Evolutionary conservation across 2,329 filamentous ascomycete species (phyloP), one percentile per base, ranked within the genome.

Genomic region (Simplicillium aogashimaense): DNA sequence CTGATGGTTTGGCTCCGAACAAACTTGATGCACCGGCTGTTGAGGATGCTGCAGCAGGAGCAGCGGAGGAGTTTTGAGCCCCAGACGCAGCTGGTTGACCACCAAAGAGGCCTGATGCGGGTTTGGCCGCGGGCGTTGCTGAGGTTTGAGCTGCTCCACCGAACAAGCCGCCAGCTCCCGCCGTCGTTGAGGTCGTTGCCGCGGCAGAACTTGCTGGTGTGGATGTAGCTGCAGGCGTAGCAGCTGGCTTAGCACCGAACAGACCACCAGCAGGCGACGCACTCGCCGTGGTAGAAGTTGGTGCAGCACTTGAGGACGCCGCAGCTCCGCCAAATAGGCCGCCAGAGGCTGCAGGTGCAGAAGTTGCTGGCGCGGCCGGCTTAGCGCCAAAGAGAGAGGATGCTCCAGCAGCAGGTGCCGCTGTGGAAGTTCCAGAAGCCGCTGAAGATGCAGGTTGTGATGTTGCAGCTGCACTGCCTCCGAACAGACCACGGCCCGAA

Each of bases 221-320:
- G 18, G 62, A 44, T 25, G 20, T 25, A 9, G 20, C 5, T 25
- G 20, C 20, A 25, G 20, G 20, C 9, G 20, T 25, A 11, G 59
- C 52, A 9, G 63, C 54, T 30, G 62, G 57, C 50, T 66, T 68
- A 14, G 58, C 50, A 39, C 62, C 59, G 39, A 74, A 72, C 15
- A 70, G 45, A 13, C 28, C 32, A 29, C 42, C 39, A 30, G 41
- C 29, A 11, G 44, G 41, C 14, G 46, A n/a, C 6, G 48, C 13
- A 8, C 38, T 31, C 11, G 46, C 8, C 16, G 49, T 28, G 11
- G 54, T 28, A 12, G 54, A 45, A 25, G 56, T 45, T 15, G 60
- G 52, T 36, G 61, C 58, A 4, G 52, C 36, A 13, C 43, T 36
- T 8, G 45, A 13, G 7, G 45, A 34, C 10, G 48, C 28, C 7